Evolutionary conservation across 2,329 filamentous ascomycete genomes (phyloP).

Genomic region (Drechslerella stenobrocha): DNA sequence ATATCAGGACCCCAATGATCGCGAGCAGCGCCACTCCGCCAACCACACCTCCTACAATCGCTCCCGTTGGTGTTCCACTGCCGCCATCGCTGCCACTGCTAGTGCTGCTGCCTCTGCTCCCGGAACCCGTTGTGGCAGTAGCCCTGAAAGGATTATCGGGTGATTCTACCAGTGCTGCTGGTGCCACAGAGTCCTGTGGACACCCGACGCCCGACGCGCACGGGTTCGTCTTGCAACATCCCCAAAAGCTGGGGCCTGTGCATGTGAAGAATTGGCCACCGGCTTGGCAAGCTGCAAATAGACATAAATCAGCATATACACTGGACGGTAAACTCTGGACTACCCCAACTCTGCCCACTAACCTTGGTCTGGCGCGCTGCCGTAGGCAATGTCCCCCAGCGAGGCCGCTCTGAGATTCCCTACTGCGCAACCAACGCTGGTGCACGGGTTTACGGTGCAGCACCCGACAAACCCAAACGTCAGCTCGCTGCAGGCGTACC

Average conservation of each 20-base stretch:
- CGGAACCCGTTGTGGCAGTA: not conserved
- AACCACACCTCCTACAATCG: constrained; percentile 37
- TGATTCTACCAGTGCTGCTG: constrained; percentile 9
- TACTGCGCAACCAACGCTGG: constrained; percentile 28
- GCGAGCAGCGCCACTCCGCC: constrained; percentile 26
- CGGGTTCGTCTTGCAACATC: constrained; percentile 35
- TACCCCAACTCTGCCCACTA: not conserved
- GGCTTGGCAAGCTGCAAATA: constrained; percentile 25
- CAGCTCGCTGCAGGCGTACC: constrained; percentile 26
- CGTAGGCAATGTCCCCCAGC: constrained; percentile 22
- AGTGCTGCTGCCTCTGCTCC: not conserved
- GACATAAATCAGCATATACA: not conserved
- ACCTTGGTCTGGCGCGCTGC: constrained; percentile 31
- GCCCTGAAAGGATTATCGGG: constrained; percentile 24
- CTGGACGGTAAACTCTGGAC: not conserved
- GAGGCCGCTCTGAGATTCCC: constrained; percentile 34
- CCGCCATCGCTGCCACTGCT: not conserved
- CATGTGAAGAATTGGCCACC: constrained; percentile 41
- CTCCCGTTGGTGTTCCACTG: constrained; percentile 16
- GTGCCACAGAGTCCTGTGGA: constrained; percentile 12
- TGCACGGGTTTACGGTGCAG: constrained; percentile 37
- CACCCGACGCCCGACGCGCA: constrained; percentile 22
- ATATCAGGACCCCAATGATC: constrained; percentile 26
- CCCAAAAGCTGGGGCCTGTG: constrained; percentile 28
- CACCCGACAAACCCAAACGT: constrained; percentile 44